Percentiles rank a stretch among this genome's conserved stretches.
phyloP scores from a whole-genome alignment of 148 eudicot species.

The Suaeda aralocaspica region DNA sequence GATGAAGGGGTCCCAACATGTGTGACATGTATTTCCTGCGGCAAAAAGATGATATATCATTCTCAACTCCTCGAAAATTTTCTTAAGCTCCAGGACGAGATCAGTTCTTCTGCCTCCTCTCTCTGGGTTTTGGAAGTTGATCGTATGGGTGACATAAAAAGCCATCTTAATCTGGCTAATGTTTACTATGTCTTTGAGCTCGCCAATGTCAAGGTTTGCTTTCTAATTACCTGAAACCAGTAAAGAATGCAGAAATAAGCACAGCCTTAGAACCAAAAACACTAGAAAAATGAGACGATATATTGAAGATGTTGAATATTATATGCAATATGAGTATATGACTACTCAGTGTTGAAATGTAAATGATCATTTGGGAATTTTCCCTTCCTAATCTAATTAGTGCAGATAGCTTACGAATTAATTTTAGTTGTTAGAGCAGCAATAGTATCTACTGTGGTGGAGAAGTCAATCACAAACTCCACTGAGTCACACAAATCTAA shows the following conservation, averaged over 20 bases:
- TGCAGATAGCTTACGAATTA: constrained; percentile 36
- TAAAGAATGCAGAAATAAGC: neutral
- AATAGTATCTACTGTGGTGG: constrained; percentile 63
- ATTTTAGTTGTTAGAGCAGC: constrained; percentile 56
- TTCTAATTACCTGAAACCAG: constrained; percentile 58
- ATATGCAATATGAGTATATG: neutral
- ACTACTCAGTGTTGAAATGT: no score
- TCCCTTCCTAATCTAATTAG: neutral
- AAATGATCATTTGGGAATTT: neutral
- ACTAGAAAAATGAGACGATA: no score
- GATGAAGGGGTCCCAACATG: constrained; percentile 33
- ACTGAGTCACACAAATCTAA: constrained; percentile 79
- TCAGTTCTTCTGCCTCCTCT: constrained; percentile 57
- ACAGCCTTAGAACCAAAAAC: neutral
- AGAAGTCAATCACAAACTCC: constrained; percentile 63
- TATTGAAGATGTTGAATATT: neutral
- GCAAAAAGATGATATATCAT: constrained; percentile 59
- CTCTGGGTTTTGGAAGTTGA: constrained; percentile 74
- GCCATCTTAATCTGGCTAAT: constrained; percentile 72
- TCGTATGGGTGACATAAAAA: constrained; percentile 64
- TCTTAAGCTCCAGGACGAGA: constrained; percentile 62
- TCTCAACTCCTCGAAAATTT: constrained; percentile 61
- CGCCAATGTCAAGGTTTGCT: constrained; percentile 81
- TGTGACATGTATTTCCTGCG: constrained; percentile 63
- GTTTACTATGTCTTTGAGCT: constrained; percentile 62